Base-by-base conservation (phyloP, 306 rosid species). In the Cucumis sativus region DNA sequence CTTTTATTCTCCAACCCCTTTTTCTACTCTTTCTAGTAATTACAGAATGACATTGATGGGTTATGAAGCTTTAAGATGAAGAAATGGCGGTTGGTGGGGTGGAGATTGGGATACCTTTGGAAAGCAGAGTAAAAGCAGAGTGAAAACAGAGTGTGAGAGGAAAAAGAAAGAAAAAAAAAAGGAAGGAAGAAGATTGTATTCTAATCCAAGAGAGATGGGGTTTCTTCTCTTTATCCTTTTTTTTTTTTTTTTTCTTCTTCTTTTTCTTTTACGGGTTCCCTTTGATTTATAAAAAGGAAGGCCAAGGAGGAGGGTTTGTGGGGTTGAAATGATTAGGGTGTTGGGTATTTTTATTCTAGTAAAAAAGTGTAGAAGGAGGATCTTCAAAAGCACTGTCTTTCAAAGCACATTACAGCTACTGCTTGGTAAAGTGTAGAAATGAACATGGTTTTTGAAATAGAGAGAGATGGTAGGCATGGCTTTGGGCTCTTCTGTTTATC, bases 61-160 rank as follows among this genome's bases (percentile, higher is more conserved):
- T 4, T 3, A 69, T 21, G 76, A 89, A 84, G 88, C 91, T 84
- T 91, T 76, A 51, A 75, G 63, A 47, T 47, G 79, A 86, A 91
- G 92, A 82, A 86, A 88, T 86, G 90, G 86, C 41, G 87, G 92
- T 86, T 85, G 87, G 90, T 88, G 88, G 88, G 84, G 83, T 6
- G 67, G 81, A 61, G 83, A 77, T 84, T 81, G 90, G 89, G 90
- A 84, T 84, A 80, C 88, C 77, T 88, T 82, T 78, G 79, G 57
- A 83, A 88, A 86, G 85, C 80, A 57, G 77, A 79, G 57, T 52
- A 61, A 83, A 88, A 84, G 84, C 79, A 57, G 69, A 79, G 78
- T 33, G 37, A 33, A 28, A 28, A 28, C 30, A 28, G 37, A 33
- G 37, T 78, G 81, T 71, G 33, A 8, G 65, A 43, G 65, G 43